Evolutionary conservation across 2,329 filamentous ascomycete species (phyloP).

Genomic region (Pseudogymnoascus sp.): DNA sequence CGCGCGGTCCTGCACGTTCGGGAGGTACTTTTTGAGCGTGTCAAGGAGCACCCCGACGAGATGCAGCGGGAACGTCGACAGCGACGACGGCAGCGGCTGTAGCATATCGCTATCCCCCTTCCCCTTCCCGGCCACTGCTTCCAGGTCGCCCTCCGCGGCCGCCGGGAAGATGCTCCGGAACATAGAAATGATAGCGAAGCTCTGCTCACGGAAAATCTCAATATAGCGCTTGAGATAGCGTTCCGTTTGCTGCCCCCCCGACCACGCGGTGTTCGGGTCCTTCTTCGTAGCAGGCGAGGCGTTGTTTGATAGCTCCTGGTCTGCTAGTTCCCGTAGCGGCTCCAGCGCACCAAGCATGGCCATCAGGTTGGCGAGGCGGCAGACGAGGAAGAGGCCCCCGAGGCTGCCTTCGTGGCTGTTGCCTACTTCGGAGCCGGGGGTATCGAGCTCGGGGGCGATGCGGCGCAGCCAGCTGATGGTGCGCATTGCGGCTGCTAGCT

Average conservation of each 20-base stretch:
- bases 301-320: constrained; percentile 59
- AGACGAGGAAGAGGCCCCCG: constrained; percentile 79
- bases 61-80: constrained; percentile 78
- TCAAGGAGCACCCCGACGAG: constrained; percentile 73
- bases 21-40: constrained; percentile 67
- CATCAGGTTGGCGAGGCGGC: constrained; percentile 70
- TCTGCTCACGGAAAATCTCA: constrained; percentile 95
- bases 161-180: constrained; percentile 81
- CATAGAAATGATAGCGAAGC: constrained; percentile 90
- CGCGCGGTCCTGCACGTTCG: constrained; percentile 69
- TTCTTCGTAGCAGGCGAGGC: constrained; percentile 35
- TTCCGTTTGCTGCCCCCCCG: constrained; percentile 83
- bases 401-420: constrained; percentile 54
- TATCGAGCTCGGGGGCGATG: constrained; percentile 70
- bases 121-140: constrained; percentile 15
- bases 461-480: constrained; percentile 86
- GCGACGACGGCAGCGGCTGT: constrained; percentile 60
- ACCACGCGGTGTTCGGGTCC: constrained; percentile 40
- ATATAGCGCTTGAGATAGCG: constrained; percentile 91
- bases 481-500: constrained; percentile 81
- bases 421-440: constrained; percentile 23
- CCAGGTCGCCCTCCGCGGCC: constrained; percentile 27
- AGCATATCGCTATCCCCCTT: constrained; percentile 33
- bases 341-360: constrained; percentile 74
- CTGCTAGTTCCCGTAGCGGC: constrained; percentile 78